These are phyloP conservation scores for Leishmania turanica DNA, from an alignment of 208 protist genomes.

Conservation along the genomic window DNA sequence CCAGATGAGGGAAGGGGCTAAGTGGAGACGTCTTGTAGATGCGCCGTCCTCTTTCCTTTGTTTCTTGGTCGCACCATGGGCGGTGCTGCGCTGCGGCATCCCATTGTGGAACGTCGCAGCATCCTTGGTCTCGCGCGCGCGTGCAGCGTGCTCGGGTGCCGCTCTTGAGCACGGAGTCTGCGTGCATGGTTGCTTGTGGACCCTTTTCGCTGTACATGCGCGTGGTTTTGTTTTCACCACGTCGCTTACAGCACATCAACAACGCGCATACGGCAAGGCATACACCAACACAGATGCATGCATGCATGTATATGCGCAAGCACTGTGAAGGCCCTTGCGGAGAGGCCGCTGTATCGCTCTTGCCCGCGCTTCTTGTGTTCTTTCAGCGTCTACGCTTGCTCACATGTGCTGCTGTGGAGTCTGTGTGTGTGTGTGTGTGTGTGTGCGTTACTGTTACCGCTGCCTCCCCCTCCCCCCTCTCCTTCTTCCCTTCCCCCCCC, in stretches of 20 bases:
- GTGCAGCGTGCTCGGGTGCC: not conserved
- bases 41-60: constrained; percentile 7
- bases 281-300: not conserved
- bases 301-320: not conserved
- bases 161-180: not conserved
- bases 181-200: not conserved
- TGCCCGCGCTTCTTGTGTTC: not conserved
- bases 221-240: not conserved
- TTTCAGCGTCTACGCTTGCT: not conserved
- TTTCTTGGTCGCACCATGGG: not conserved
- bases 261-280: not conserved
- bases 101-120: not conserved
- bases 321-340: not conserved
- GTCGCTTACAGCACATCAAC: not conserved
- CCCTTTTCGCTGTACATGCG: not conserved
- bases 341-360: not conserved
- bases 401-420: not conserved
- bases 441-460: not conserved
- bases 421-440: not conserved
- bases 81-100: constrained; percentile 11
- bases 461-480: not conserved
- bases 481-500: not conserved
- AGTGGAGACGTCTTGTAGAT: not conserved
- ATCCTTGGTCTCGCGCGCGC: not conserved
- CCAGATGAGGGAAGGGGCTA: not conserved